Conservation (phyloP, 2,329 filamentous ascomycete species). For the Ophiocordyceps camponoti-saundersi region DNA sequence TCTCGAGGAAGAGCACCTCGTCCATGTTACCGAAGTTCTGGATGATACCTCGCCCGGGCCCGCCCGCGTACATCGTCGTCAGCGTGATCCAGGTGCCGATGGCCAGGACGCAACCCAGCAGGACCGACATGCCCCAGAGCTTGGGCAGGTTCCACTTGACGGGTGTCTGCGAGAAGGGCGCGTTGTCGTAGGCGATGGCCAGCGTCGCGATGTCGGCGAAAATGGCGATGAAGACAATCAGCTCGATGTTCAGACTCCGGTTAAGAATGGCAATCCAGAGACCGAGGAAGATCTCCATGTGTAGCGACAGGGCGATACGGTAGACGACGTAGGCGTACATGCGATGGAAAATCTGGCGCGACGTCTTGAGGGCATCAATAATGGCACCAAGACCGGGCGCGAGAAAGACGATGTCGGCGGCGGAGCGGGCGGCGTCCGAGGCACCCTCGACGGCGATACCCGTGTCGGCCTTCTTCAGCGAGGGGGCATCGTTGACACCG, state of each 20-base stretch:
- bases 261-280: slow-evolving; percentile 86
- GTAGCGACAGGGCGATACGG: slow-evolving; percentile 81
- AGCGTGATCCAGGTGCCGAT: slow-evolving; percentile 78
- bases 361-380: slow-evolving; percentile 84
- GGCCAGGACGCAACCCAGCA: slow-evolving; percentile 67
- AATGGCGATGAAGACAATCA: slow-evolving; percentile 88
- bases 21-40: slow-evolving; percentile 77
- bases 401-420: slow-evolving; percentile 87
- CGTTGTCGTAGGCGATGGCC: slow-evolving; percentile 87
- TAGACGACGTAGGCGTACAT: slow-evolving; percentile 96
- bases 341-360: slow-evolving; percentile 87
- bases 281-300: slow-evolving; percentile 81
- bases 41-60: slow-evolving; percentile 63
- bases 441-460: slow-evolving; percentile 90
- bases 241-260: slow-evolving; percentile 64
- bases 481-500: slow-evolving; percentile 86
- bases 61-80: slow-evolving; percentile 61
- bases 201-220: slow-evolving; percentile 87
- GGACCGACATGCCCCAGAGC: slow-evolving; percentile 82
- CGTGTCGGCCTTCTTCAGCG: slow-evolving; percentile 88
- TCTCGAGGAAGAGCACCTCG: slow-evolving; percentile 73
- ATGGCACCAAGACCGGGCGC: slow-evolving; percentile 82
- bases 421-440: slow-evolving; percentile 78
- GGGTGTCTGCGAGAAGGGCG: slow-evolving; percentile 67
- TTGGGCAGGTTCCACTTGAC: slow-evolving; percentile 94